Evolutionary conservation across 768 basidiomycete species (phyloP), one percentile per base, ranked within the genome.

Genomic region (Tulasnella sp.): DNA sequence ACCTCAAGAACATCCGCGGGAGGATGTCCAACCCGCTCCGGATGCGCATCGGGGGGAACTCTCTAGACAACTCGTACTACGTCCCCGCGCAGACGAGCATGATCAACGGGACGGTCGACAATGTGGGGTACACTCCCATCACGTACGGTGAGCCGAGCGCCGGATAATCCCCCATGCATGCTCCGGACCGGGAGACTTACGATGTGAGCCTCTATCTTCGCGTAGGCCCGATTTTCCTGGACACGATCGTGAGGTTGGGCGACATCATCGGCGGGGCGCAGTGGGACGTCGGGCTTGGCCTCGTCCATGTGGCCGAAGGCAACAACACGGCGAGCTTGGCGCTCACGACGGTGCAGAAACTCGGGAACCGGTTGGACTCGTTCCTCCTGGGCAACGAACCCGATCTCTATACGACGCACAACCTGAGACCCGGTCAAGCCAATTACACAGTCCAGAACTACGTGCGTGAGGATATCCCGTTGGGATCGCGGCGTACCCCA

Each of bases 331-430:
- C 64, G 29, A 35, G 26, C 19, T 47, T 75, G 19, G 74, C 74
- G 16, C 34, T 42, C 29, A 39, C 59, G 41, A 72, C 73, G 29
- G 42, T 32, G 36, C 19, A 68, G 26, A 44, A 52, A n/a, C 42
- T 73, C 17, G 62, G 47, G 9, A 41, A 59, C n/a, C 62, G 44
- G 29, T 52, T 75, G 41, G 74, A 75, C 59, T 32, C 72, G 36
- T 69, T 63, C 34, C 69, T 69, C 35, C 42, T 75, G 17, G 74
- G 74, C 59, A 75, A 75, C 36, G 73, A 75, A 66, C 75, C 75
- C 2, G 75, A 75, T 32, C 47, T 74, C 41, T 75, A 74, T 40
- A 14, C 40, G 1, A 26, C n/a, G 7, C 62, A 74, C 36, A 63
- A 64, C 9, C n/a, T 72, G 41, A 19, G 75, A 17, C 44, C 70